Conservation (phyloP, 306 rosid genomes). For the Casuarina equisetifolia region DNA sequence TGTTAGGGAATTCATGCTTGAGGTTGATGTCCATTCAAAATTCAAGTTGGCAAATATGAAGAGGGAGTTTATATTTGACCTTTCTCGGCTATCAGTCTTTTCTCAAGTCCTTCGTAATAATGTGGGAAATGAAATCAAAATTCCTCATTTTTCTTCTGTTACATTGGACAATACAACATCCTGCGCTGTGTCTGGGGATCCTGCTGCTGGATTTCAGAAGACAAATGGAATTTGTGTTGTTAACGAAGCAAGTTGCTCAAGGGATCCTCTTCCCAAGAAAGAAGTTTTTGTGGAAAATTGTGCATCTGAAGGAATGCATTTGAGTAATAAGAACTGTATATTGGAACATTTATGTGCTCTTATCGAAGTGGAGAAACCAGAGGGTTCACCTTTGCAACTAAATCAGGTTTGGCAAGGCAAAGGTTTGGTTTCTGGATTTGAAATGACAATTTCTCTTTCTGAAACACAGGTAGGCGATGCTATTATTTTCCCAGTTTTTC, state of each 20-base stretch:
- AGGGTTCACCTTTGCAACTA: conserved; percentile 34
- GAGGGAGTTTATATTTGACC: conserved; percentile 48
- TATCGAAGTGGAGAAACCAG: conserved; percentile 53
- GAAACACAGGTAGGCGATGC: conserved; percentile 62
- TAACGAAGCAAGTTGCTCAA: conserved; percentile 57
- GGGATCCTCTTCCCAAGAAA: conserved; percentile 34
- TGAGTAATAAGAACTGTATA: conserved; percentile 49
- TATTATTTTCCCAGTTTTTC: conserved; percentile 17
- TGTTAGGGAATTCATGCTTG: conserved; percentile 59
- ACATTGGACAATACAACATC: conserved; percentile 34
- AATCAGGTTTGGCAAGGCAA: conserved; percentile 55
- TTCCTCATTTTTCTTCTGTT: conserved; percentile 65
- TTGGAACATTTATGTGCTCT: conserved; percentile 57
- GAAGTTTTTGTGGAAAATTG: conserved; percentile 10
- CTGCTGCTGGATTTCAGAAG: conserved; percentile 39
- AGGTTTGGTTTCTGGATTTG: conserved; percentile 65
- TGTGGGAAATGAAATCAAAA: conserved; percentile 36
- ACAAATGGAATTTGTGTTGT: conserved; percentile 35
- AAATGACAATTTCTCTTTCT: conserved; percentile 64
- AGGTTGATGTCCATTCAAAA: conserved; percentile 54
- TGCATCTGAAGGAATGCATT: conserved; percentile 31
- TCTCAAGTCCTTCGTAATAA: conserved; percentile 53
- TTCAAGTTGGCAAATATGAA: conserved; percentile 45
- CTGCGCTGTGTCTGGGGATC: conserved; percentile 42
- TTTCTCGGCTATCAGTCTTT: conserved; percentile 60